A percentile compares a stretch with the other conserved stretches of the same genome.
phyloP scores from a whole-genome alignment of 179 eudicot species.

The Patellifolia procumbens region DNA sequence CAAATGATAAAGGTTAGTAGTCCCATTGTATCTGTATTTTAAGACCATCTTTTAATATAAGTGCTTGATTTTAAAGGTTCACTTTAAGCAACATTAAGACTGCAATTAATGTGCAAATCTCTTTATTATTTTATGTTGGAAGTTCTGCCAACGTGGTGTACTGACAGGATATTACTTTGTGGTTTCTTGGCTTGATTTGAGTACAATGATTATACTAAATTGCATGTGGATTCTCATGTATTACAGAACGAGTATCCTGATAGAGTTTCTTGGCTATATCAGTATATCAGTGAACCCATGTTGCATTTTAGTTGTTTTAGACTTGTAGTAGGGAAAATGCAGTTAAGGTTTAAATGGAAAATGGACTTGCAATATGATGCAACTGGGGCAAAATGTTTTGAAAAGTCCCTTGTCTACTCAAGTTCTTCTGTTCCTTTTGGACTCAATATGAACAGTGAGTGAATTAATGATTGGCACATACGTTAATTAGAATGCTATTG shows the following conservation, averaged over 20 bases:
- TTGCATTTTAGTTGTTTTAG: no score
- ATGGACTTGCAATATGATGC: no score
- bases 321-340: no score
- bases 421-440: no score
- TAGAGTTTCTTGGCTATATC: not conserved
- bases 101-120: not conserved
- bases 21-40: not conserved
- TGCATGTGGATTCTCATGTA: not conserved
- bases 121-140: not conserved
- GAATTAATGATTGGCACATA: no score
- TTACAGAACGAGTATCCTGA: not conserved
- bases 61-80: not conserved
- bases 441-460: no score
- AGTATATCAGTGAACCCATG: no score
- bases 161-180: not conserved
- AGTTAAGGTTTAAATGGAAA: no score
- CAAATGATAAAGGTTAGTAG: conserved; percentile 56
- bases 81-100: not conserved
- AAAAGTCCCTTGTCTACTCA: no score
- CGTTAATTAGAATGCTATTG: no score
- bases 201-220: not conserved
- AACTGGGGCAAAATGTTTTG: no score
- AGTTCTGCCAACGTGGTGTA: not conserved
- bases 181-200: not conserved
- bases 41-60: not conserved